Conservation (phyloP, 2,329 filamentous ascomycete genomes). For the Nemania serpens region DNA sequence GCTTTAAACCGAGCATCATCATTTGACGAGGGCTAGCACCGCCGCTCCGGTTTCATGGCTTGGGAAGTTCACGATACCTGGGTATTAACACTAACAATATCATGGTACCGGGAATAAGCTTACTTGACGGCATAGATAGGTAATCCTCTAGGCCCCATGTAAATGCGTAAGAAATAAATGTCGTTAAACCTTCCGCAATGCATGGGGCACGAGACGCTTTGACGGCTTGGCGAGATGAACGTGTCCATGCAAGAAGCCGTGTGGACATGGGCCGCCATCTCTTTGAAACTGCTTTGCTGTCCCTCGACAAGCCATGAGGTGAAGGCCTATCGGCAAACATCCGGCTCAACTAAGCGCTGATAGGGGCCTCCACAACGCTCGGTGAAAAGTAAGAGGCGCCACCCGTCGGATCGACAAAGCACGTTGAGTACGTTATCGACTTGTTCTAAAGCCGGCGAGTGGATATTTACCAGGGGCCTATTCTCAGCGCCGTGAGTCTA, state of each 20-base stretch:
- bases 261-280: neutral
- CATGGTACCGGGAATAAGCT: neutral
- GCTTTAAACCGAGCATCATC: no score
- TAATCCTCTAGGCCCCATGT: neutral
- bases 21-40: neutral
- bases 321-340: slow-evolving; percentile 18
- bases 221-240: slow-evolving; percentile 18
- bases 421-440: neutral
- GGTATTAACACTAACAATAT: neutral
- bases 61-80: slow-evolving; percentile 5
- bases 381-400: neutral
- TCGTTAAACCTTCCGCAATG: neutral
- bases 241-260: slow-evolving; percentile 12
- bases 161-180: neutral
- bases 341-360: slow-evolving; percentile 7
- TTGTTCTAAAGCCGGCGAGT: slow-evolving; percentile 11
- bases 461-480: neutral
- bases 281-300: slow-evolving; percentile 13
- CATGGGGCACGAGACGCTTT: slow-evolving; percentile 6
- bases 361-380: slow-evolving; percentile 2
- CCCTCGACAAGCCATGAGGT: neutral
- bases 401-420: neutral
- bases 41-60: slow-evolving; percentile 4
- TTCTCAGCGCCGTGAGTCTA: neutral
- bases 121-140: slow-evolving; percentile 1